Base-by-base conservation (phyloP, 1,139 yeast genomes). In the Kodamaea arcana region DNA sequence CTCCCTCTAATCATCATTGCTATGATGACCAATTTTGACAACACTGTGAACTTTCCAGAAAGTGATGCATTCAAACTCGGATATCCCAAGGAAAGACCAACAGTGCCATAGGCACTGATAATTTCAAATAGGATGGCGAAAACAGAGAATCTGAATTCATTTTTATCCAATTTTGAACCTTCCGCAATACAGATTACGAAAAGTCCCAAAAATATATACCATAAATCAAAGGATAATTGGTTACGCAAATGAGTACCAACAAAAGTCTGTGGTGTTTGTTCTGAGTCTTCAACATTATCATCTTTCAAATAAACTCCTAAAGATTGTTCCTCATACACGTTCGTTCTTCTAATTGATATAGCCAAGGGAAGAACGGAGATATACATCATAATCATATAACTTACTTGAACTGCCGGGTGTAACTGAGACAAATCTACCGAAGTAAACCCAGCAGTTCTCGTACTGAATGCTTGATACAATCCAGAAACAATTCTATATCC, bases 341-440 rank as follows among this genome's bases (percentile, higher is more conserved):
- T 92, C 15, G 98, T 92, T 55, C 97, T 76, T 62, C 99, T 80
- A 46, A 92, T 88, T 30, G 97, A 86, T 49, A 92, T 92, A 27
- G 98, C 98, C 51, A 92, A 67, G 0, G 99, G 99, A 52, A 90
- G 69, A 32, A 92, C 97, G 4, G 97, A 90, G 21, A 94, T 87
- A 63, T 94, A 92, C 98, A 92, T 92, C 97, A 92, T 90, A 43
- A 92, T 72, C 80, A 88, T 74, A 56, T 94, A 94, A 50, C 94
- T 81, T 27, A 92, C 95, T 56, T 87, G 95, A 31, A 92, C 85
- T 0, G 96, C 95, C 0, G 97, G 92, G 51, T 90, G 94, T 34
- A 92, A 65, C 30, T 60, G 56, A 4, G 86, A 65, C 28, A 92
- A 60, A 56, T 83, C 79, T 22, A 90, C 74, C 25, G 83, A 81